Base-by-base conservation (phyloP, 169 alveolate genomes). In the Condylostoma magnum region DNA sequence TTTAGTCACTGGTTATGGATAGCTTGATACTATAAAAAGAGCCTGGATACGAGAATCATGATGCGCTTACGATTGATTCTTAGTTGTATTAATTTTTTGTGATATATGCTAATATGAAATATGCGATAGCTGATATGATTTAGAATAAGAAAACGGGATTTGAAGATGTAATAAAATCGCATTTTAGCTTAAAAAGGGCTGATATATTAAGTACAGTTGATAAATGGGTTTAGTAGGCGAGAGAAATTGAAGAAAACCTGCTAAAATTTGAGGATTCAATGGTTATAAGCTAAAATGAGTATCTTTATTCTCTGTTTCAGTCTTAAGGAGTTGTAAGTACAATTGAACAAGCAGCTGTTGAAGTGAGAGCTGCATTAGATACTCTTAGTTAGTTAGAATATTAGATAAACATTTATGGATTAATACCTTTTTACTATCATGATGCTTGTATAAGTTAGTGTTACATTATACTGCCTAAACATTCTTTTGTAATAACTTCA, bases 81-180 rank as follows among this genome's bases (percentile, higher is more conserved):
- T 91, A 86, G 73, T 93, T 89, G 0, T 89, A 89, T 74, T 70
- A 88, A 15, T 86, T 88, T 68, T 84, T 92, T 18, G 94, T 92
- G 4, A 80, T 89, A 50, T 86, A 88, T 44, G 76, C 90, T 20
- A 89, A 92, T 60, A 79, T 89, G 20, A 84, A 84, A 73, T 87
- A 66, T 75, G 95, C 95, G 0, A 92, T 92, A 93, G 85, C 86
- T 38, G 95, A 87, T 12, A 82, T 82, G 77, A 77, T 89, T 27
- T 70, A 76, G 65, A 83, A 82, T 18, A 94, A 94, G 10, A 76
- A 88, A 0, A 50, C 60, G 69, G 95, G 93, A 43, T 92, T 92
- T 67, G 93, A 90, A 80, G 92, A 85, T 31, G 89, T 89, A 4
- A 84, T 92, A 8, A 76, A 71, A 72, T 71, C 83, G 70, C 89